Conservation (phyloP, 805 yeast species). For the Lipomyces anomalus region DNA sequence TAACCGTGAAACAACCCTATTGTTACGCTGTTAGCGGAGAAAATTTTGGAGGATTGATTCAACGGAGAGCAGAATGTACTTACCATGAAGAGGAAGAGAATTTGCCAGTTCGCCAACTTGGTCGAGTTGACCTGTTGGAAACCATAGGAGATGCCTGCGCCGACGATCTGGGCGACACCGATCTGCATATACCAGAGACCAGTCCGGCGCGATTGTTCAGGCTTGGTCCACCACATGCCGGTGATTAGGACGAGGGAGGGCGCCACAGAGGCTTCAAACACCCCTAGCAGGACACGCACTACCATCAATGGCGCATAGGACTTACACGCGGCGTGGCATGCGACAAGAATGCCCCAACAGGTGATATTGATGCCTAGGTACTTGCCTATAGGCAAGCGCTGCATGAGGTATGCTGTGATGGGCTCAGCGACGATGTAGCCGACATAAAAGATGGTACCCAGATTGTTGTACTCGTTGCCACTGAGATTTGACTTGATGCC, state of each 20-base stretch:
- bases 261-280: slow-evolving; percentile 48
- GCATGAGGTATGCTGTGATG: slow-evolving; percentile 41
- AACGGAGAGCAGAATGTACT: no score
- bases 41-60: not conserved
- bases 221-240: slow-evolving; percentile 51
- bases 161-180: slow-evolving; percentile 45
- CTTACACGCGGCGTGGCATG: slow-evolving; percentile 42
- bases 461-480: slow-evolving; percentile 39
- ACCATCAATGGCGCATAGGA: slow-evolving; percentile 43
- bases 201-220: slow-evolving; percentile 45
- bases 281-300: slow-evolving; percentile 45
- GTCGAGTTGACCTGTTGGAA: slow-evolving; percentile 41
- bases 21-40: not conserved
- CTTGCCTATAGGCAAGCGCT: slow-evolving; percentile 38
- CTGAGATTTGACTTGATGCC: slow-evolving; percentile 44
- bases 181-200: slow-evolving; percentile 37
- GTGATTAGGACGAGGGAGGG: slow-evolving; percentile 51
- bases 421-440: slow-evolving; percentile 44
- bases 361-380: slow-evolving; percentile 30
- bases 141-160: slow-evolving; percentile 54
- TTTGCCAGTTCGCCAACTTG: slow-evolving; percentile 41
- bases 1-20: slow-evolving; percentile 50
- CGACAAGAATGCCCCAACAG: slow-evolving; percentile 46
- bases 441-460: slow-evolving; percentile 41
- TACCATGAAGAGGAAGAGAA: slow-evolving; percentile 40